phyloP scores from a whole-genome alignment of 179 eudicot species.

The Sideroxylon spinosum region DNA sequence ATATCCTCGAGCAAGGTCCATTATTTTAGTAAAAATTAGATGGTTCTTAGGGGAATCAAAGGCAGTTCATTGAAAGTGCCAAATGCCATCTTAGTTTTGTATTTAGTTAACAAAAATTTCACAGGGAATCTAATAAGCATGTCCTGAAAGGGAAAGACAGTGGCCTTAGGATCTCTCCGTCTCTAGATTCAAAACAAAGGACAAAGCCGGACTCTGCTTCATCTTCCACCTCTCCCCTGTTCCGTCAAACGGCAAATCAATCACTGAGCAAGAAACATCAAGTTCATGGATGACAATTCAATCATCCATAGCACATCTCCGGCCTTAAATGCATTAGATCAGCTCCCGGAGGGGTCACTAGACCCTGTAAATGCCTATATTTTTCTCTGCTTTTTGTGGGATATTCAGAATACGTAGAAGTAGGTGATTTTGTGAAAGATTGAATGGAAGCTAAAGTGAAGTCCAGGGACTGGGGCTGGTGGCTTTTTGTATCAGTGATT shows the following conservation, averaged over 20 bases:
- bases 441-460: not conserved
- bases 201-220: too few relatives aligned
- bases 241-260: not conserved
- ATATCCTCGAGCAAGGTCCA: too few relatives aligned
- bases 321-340: not conserved
- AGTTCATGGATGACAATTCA: not conserved
- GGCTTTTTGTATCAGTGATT: constrained; percentile 18
- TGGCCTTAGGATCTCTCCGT: too few relatives aligned
- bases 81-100: too few relatives aligned
- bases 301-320: not conserved
- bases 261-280: not conserved
- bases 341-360: not conserved
- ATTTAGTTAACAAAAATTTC: too few relatives aligned
- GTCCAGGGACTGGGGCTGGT: constrained; percentile 12
- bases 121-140: too few relatives aligned
- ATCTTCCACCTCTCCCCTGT: too few relatives aligned
- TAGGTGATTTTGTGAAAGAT: not conserved
- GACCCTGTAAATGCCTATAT: not conserved
- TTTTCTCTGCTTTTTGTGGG: not conserved
- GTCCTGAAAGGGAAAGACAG: too few relatives aligned
- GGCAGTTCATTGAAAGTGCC: too few relatives aligned
- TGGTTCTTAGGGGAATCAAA: too few relatives aligned
- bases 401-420: not conserved
- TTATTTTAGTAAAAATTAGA: too few relatives aligned
- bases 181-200: too few relatives aligned